phyloP scores from a whole-genome alignment of 2,329 filamentous ascomycete genomes.

The Sordariomycetes sp. region DNA sequence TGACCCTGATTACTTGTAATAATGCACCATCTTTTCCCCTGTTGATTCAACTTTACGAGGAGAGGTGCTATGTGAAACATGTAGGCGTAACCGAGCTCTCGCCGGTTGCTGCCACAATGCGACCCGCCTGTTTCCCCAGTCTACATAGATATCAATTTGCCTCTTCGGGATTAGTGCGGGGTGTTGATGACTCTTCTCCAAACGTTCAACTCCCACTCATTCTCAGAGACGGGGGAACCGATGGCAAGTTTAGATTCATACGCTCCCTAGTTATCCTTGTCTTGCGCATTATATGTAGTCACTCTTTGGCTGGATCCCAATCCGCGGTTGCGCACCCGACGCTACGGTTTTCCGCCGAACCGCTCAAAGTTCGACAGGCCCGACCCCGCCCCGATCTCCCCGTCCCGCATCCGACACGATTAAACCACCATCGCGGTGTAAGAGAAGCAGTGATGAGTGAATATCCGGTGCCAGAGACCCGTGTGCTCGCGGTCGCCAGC shows the following conservation, averaged over 20 bases:
- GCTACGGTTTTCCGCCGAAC: neutral
- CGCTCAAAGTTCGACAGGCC: neutral
- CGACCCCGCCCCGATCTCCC: constrained; percentile 7
- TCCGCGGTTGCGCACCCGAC: too few species aligned
- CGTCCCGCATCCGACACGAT: constrained; percentile 8
- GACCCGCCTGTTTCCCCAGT: neutral
- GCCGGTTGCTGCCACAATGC: neutral
- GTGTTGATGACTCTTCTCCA: neutral
- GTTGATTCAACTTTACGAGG: neutral
- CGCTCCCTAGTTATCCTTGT: neutral
- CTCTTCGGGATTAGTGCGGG: neutral
- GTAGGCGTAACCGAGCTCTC: neutral
- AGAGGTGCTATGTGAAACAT: neutral
- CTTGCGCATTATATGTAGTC: too few species aligned
- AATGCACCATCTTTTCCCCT: neutral
- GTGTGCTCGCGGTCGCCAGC: constrained; percentile 79
- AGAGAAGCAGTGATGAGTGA: constrained; percentile 10
- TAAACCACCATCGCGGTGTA: constrained; percentile 1
- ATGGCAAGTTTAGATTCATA: neutral
- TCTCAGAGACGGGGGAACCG: neutral
- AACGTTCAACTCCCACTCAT: neutral
- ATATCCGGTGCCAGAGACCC: constrained; percentile 36
- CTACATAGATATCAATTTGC: neutral
- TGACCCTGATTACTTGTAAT: neutral
- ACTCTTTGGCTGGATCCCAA: too few species aligned